A percentile compares a stretch with the other conserved stretches of the same genome.
phyloP scores from a whole-genome alignment of 2,329 filamentous ascomycete species.

The Fusarium poae region DNA sequence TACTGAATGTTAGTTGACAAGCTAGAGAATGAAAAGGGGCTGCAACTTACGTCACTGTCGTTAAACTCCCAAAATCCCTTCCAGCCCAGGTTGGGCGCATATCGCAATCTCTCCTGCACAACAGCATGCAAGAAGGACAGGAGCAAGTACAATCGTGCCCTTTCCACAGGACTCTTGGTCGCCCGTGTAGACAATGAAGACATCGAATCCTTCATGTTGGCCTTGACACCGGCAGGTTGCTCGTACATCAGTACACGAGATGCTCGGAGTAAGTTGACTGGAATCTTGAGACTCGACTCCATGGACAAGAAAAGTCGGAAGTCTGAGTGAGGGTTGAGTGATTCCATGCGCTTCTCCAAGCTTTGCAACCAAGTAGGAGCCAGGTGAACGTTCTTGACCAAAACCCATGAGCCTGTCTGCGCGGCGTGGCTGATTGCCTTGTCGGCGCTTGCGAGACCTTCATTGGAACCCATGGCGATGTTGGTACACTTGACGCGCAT shows the following conservation, averaged over 20 bases:
- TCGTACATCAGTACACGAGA: conserved; percentile 97
- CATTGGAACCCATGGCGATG: conserved; percentile 99
- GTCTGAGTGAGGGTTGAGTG: conserved; percentile 90
- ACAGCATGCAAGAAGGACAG: conserved; percentile 96
- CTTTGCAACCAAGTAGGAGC: conserved; percentile 97
- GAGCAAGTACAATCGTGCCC: conserved; percentile 88
- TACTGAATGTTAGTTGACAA: conserved; percentile 52
- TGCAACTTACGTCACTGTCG: conserved; percentile 88
- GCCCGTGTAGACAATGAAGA: conserved; percentile 82
- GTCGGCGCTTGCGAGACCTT: conserved; percentile 91
- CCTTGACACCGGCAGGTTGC: conserved; percentile 94
- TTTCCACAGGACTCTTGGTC: conserved; percentile 87
- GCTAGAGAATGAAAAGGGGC: neutral
- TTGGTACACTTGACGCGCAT: conserved; percentile 88
- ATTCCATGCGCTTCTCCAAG: conserved; percentile 95
- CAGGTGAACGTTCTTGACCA: conserved; percentile 98
- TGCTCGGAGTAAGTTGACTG: conserved; percentile 92
- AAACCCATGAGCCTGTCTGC: conserved; percentile 92
- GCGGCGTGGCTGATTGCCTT: conserved; percentile 95
- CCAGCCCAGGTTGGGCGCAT: conserved; percentile 94
- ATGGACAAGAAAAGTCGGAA: conserved; percentile 98
- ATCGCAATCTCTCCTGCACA: conserved; percentile 92
- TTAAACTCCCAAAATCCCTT: conserved; percentile 99
- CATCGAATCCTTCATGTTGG: conserved; percentile 99
- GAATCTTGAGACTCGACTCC: conserved; percentile 97